Evolutionary conservation across 257 asterid species (phyloP).

Genomic region (Plectranthus barbatus): DNA sequence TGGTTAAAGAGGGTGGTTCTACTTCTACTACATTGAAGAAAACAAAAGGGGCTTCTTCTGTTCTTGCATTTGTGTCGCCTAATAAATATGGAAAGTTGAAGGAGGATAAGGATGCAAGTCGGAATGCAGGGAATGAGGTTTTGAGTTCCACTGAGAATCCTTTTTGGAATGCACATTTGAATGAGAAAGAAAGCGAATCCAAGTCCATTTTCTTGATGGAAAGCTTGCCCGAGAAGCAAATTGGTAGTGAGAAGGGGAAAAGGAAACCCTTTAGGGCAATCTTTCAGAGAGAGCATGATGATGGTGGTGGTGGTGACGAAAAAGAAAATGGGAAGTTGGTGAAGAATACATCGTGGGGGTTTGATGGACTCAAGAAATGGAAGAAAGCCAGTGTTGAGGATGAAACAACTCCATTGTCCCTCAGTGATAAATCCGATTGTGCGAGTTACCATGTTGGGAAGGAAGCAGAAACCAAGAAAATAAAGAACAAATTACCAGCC

Average conservation of each 20-base stretch:
- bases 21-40: constrained; percentile 38
- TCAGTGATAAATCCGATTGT: constrained; percentile 45
- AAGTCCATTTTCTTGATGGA: constrained; percentile 32
- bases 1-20: constrained; percentile 22
- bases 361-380: constrained; percentile 83
- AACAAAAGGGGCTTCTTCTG: constrained; percentile 49
- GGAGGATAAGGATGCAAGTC: constrained; percentile 22
- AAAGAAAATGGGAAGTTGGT: constrained; percentile 26
- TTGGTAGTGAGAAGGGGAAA: constrained; percentile 32
- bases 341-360: constrained; percentile 65
- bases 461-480: constrained; percentile 38
- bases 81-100: constrained; percentile 27
- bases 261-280: constrained; percentile 42
- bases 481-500: constrained; percentile 38
- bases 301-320: constrained; percentile 21
- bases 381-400: constrained; percentile 53
- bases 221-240: constrained; percentile 20
- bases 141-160: constrained; percentile 58
- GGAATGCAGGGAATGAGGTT: constrained; percentile 24
- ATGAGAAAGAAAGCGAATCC: constrained; percentile 24
- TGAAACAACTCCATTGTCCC: constrained; percentile 63
- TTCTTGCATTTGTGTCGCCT: constrained; percentile 42
- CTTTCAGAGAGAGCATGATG: constrained; percentile 24
- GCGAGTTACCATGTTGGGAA: constrained; percentile 16
- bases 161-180: constrained; percentile 24